Evolutionary conservation across 352 stramenopile species (phyloP).

Genomic region (Pythium pyrilobum): DNA sequence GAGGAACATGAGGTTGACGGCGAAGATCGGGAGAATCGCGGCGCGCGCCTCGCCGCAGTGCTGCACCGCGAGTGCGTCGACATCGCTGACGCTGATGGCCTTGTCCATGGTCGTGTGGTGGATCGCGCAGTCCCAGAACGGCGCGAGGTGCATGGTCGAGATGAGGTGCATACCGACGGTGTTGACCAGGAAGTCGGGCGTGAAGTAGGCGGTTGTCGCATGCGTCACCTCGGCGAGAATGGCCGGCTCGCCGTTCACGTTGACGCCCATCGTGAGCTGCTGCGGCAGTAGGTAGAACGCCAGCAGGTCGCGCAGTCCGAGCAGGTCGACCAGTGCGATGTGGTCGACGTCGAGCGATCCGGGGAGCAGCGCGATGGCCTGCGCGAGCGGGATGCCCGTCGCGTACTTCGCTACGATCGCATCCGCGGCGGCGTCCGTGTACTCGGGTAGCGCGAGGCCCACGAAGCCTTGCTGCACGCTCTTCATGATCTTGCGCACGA

Average conservation of each 20-base stretch:
- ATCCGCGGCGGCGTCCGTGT: slow-evolving; percentile 22
- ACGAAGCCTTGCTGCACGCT: slow-evolving; percentile 30
- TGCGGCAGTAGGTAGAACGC: slow-evolving; percentile 24
- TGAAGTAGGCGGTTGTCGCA: slow-evolving; percentile 24
- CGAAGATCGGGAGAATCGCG: slow-evolving; percentile 23
- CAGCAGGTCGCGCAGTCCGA: slow-evolving; percentile 21
- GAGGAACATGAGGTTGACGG: slow-evolving; percentile 38
- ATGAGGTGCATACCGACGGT: slow-evolving; percentile 29
- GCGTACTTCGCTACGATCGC: slow-evolving; percentile 24
- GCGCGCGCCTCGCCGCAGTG: slow-evolving; percentile 20
- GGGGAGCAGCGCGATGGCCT: slow-evolving; percentile 22
- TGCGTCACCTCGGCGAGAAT: slow-evolving; percentile 36
- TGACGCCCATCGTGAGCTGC: slow-evolving; percentile 30
- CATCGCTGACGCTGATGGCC: slow-evolving; percentile 14
- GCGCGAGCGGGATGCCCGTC: slow-evolving; percentile 20
- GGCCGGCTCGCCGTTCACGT: slow-evolving; percentile 31
- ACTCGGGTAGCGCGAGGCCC: slow-evolving; percentile 12
- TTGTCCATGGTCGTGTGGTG: slow-evolving; percentile 35
- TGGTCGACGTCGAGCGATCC: slow-evolving; percentile 15
- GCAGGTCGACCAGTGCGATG: slow-evolving; percentile 25
- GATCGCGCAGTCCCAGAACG: slow-evolving; percentile 42
- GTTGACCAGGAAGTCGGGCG: slow-evolving; percentile 28
- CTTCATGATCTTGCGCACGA: slow-evolving; percentile 36
- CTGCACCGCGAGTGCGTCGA: slow-evolving; percentile 20
- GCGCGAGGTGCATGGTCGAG: slow-evolving; percentile 28